Percentiles rank a stretch among this genome's conserved stretches.
These are phyloP conservation scores for Brassica nigra DNA, from an alignment of 345 rosid genomes.

Conservation along the genomic window DNA sequence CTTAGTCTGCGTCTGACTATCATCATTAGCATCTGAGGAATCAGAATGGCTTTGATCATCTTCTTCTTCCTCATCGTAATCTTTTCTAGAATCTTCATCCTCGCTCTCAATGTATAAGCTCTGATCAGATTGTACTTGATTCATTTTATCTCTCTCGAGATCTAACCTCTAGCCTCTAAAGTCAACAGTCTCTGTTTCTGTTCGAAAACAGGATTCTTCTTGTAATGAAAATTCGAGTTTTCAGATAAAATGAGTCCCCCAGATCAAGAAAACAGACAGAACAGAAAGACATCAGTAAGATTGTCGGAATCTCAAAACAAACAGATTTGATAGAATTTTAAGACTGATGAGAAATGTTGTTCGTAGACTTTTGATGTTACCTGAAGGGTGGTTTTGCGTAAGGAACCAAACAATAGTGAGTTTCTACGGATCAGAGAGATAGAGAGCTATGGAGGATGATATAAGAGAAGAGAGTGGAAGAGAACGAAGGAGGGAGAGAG, in stretches of 20 bases:
- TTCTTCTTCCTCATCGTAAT: slow-evolving; percentile 42
- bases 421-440: slow-evolving; percentile 18
- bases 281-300: neutral
- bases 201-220: slow-evolving; percentile 11
- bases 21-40: slow-evolving; percentile 55
- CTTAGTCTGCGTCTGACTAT: slow-evolving; percentile 51
- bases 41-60: slow-evolving; percentile 60
- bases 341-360: slow-evolving; percentile 1
- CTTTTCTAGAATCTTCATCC: slow-evolving; percentile 69
- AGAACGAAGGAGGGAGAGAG: slow-evolving; percentile 22
- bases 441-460: slow-evolving; percentile 8
- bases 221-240: neutral
- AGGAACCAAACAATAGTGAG: slow-evolving; percentile 14
- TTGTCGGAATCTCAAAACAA: slow-evolving; percentile 15
- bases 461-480: slow-evolving; percentile 34
- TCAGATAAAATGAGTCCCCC: neutral
- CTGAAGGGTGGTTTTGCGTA: neutral
- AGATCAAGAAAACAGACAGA: neutral
- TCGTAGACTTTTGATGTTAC: slow-evolving; percentile 19
- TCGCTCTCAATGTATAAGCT: slow-evolving; percentile 90
- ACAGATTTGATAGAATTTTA: neutral
- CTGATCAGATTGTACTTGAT: slow-evolving; percentile 84
- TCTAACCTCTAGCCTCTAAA: slow-evolving; percentile 10
- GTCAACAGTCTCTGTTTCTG: slow-evolving; percentile 39
- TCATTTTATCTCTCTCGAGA: slow-evolving; percentile 50